These are phyloP conservation scores for Wickerhamomyces pijperi DNA, from an alignment of 805 yeast genomes.

Conservation along the genomic window DNA sequence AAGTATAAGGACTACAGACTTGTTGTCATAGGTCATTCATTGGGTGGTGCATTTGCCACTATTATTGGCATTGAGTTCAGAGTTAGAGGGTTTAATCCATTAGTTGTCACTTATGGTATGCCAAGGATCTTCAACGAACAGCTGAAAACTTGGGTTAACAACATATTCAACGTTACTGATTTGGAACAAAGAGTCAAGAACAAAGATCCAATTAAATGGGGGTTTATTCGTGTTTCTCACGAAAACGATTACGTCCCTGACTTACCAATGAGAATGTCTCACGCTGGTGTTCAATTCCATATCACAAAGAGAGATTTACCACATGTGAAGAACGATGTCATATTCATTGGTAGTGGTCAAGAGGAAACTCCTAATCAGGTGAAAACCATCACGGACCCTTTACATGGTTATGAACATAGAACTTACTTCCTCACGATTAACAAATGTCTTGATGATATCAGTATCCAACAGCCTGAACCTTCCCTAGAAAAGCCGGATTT, in stretches of 20 bases:
- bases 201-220: constrained; percentile 15
- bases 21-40: constrained; percentile 60
- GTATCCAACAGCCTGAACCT: not conserved
- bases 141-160: constrained; percentile 44
- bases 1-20: constrained; percentile 37
- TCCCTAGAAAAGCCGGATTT: not conserved
- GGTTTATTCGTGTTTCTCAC: constrained; percentile 47
- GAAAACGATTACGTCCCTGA: constrained; percentile 46
- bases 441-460: constrained; percentile 19
- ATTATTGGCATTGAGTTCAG: constrained; percentile 55
- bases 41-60: constrained; percentile 64
- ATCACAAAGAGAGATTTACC: constrained; percentile 27
- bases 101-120: constrained; percentile 48
- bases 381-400: constrained; percentile 4
- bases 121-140: constrained; percentile 54
- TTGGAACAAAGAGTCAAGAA: constrained; percentile 15
- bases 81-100: constrained; percentile 40
- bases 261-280: constrained; percentile 38
- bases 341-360: constrained; percentile 5
- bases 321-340: constrained; percentile 16
- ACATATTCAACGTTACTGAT: constrained; percentile 28
- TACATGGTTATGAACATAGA: constrained; percentile 27
- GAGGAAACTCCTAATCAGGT: not conserved
- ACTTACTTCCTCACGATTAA: constrained; percentile 24
- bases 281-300: constrained; percentile 23